Percentiles rank a stretch among this genome's conserved stretches.
phyloP scores from a whole-genome alignment of 2,329 filamentous ascomycete species.

The Fonsecaea monophora region DNA sequence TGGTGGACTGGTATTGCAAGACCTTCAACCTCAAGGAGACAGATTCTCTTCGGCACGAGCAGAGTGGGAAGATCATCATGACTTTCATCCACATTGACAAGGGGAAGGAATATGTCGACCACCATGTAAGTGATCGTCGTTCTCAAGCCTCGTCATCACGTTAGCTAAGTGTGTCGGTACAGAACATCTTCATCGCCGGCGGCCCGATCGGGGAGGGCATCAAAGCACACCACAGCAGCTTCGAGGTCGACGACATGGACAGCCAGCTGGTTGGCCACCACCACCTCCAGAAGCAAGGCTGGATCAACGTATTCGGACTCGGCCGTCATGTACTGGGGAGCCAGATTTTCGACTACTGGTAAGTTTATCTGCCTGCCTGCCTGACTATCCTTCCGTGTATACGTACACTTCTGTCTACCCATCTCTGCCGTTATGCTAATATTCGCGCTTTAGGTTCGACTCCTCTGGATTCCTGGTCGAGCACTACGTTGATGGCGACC shows the following conservation, averaged over 20 bases:
- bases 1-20: too few species aligned
- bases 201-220: slow-evolving; percentile 38
- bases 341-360: slow-evolving; percentile 78
- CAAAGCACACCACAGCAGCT: slow-evolving; percentile 71
- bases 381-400: too few species aligned
- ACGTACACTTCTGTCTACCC: too few species aligned
- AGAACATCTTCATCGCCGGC: slow-evolving; percentile 22
- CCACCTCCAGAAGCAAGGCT: slow-evolving; percentile 68
- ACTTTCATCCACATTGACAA: slow-evolving; percentile 59
- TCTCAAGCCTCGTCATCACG: too few species aligned
- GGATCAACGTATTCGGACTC: slow-evolving; percentile 72
- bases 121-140: slow-evolving; percentile 54
- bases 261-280: slow-evolving; percentile 73
- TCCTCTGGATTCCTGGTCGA: slow-evolving; percentile 56
- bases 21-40: neutral
- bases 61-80: slow-evolving; percentile 41
- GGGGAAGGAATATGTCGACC: slow-evolving; percentile 54
- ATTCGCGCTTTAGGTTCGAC: slow-evolving; percentile 61
- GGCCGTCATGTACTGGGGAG: slow-evolving; percentile 72
- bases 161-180: too few species aligned
- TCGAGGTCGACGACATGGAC: slow-evolving; percentile 75
- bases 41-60: neutral
- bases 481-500: slow-evolving; percentile 8
- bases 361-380: too few species aligned
- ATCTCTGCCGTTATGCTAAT: too few species aligned